phyloP scores from a whole-genome alignment of 257 asterid genomes.

The Solanum arcanum region DNA sequence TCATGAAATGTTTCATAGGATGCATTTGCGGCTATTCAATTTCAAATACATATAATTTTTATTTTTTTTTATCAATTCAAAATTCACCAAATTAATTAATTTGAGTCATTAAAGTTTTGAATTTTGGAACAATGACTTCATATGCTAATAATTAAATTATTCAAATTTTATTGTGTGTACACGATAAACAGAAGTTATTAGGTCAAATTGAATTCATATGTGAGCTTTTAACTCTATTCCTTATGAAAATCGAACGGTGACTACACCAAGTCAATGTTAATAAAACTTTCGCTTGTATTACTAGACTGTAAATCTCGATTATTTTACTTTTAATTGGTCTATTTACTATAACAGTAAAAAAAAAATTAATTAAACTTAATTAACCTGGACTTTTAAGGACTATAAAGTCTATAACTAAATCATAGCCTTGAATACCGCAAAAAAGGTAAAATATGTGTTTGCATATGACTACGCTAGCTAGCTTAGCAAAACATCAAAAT shows the following conservation, averaged over 20 bases:
- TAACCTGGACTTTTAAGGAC: not conserved
- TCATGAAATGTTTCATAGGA: not conserved
- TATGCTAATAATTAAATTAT: not conserved
- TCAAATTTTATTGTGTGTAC: too few relatives aligned
- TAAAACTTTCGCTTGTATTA: not conserved
- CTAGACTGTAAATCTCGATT: not conserved
- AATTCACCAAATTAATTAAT: too few relatives aligned
- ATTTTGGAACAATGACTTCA: not conserved
- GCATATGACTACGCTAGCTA: not conserved
- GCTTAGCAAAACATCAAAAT: not conserved
- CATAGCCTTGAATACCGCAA: not conserved
- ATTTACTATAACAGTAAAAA: not conserved
- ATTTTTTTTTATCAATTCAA: not conserved
- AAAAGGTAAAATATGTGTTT: not conserved
- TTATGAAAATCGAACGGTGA: not conserved
- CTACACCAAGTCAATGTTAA: not conserved
- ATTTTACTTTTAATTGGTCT: not conserved
- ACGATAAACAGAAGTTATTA: not conserved
- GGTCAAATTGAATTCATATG: not conserved
- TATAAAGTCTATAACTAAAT: not conserved
- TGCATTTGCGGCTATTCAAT: not conserved
- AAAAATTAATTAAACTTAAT: too few relatives aligned
- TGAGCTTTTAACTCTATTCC: not conserved
- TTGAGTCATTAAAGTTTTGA: too few relatives aligned
- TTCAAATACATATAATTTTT: not conserved